Percentiles rank a stretch among this genome's conserved stretches.
Conservation (phyloP, 1,284 basidiomycete species). For the Fomitiporia mediterranea region DNA sequence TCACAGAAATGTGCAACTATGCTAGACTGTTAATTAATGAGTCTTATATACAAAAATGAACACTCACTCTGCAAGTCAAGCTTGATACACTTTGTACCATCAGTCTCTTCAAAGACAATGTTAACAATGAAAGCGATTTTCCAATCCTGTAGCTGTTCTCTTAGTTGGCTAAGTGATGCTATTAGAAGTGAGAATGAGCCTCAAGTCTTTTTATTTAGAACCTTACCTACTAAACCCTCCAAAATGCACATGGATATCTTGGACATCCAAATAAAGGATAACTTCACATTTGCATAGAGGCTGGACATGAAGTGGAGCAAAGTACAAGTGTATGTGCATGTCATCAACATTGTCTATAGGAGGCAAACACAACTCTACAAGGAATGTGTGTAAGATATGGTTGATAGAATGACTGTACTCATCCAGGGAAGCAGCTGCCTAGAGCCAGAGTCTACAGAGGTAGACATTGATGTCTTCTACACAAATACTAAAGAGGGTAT, state of each 20-base stretch:
- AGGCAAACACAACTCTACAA: constrained; percentile 29
- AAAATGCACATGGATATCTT: constrained; percentile 28
- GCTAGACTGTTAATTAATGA: background rate
- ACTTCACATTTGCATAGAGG: constrained; percentile 32
- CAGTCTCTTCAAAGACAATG: constrained; percentile 24
- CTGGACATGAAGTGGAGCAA: constrained; percentile 29
- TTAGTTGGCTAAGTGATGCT: background rate
- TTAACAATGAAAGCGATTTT: constrained; percentile 31
- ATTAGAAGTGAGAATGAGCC: background rate
- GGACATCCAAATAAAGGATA: constrained; percentile 30
- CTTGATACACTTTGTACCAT: constrained; percentile 24
- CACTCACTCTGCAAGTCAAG: constrained; percentile 28
- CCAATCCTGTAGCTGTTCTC: constrained; percentile 25
- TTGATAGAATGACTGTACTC: constrained; percentile 11
- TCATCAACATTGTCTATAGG: constrained; percentile 21
- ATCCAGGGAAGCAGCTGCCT: constrained; percentile 28
- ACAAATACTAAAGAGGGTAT: constrained; percentile 27
- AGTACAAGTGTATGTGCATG: constrained; percentile 27
- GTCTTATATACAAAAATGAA: background rate
- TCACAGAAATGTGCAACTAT: constrained; percentile 29
- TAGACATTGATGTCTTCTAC: constrained; percentile 31
- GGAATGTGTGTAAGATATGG: constrained; percentile 22
- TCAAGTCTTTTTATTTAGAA: background rate
- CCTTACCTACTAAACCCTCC: constrained; percentile 27
- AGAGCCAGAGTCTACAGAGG: constrained; percentile 31